phyloP scores from a whole-genome alignment of 805 yeast genomes.

The Saccharomycopsis synnaedendra region DNA sequence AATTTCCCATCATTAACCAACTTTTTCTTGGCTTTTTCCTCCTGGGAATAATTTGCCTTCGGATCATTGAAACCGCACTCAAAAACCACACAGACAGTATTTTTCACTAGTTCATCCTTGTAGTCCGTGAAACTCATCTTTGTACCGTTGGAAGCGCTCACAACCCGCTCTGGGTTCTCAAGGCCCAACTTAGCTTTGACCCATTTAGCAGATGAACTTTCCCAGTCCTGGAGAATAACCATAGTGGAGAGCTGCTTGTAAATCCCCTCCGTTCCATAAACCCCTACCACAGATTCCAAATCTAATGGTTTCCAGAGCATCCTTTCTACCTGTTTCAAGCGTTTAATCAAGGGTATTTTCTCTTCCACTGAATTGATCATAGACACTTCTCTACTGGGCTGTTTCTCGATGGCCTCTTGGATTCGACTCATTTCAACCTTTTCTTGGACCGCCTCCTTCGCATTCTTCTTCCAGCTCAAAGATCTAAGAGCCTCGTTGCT shows the following conservation, averaged over 20 bases:
- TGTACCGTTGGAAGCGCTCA: constrained; percentile 12
- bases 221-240: constrained; percentile 31
- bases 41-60: constrained; percentile 9
- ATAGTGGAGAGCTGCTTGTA: too few relatives aligned
- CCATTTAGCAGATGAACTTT: constrained; percentile 35
- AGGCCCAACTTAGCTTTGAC: constrained; percentile 30
- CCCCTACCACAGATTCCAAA: constrained; percentile 17
- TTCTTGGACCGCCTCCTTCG: too few relatives aligned
- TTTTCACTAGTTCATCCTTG: constrained; percentile 27
- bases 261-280: background rate
- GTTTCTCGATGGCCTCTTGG: too few relatives aligned
- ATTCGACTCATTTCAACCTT: background rate
- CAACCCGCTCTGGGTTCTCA: constrained; percentile 21
- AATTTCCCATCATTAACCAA: constrained; percentile 27
- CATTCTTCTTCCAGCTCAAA: too few relatives aligned
- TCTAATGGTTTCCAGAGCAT: constrained; percentile 35
- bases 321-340: constrained; percentile 24
- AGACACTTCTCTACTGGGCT: constrained; percentile 14
- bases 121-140: constrained; percentile 24
- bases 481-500: background rate
- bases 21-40: constrained; percentile 20
- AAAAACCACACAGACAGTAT: constrained; percentile 34
- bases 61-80: constrained; percentile 36
- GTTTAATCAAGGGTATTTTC: constrained; percentile 23
- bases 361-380: constrained; percentile 21